Evolutionary conservation across 192 early-diverging fungal species (phyloP).

Genomic region (Rhizophagus sp.): DNA sequence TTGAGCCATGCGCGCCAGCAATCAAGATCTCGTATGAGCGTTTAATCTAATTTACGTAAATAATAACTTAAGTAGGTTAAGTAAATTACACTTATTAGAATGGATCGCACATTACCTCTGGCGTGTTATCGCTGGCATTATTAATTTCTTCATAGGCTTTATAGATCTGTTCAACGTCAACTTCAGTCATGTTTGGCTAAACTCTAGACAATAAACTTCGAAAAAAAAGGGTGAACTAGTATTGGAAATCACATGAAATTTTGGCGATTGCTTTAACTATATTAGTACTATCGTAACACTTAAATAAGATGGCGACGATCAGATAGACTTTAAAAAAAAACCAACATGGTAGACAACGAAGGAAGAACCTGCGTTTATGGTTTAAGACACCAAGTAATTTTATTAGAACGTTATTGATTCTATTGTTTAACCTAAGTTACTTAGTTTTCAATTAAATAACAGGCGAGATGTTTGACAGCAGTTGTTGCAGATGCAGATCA

Average conservation of each 20-base stretch:
- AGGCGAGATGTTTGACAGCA: conserved; percentile 64
- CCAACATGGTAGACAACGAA: neutral
- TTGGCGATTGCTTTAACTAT: neutral
- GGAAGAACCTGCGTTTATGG: conserved; percentile 62
- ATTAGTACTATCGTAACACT: neutral
- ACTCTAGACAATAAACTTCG: neutral
- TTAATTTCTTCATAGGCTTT: conserved; percentile 17
- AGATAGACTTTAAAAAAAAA: neutral
- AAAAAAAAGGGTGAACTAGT: neutral
- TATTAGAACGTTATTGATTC: neutral
- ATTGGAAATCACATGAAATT: neutral
- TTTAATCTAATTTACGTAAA: neutral
- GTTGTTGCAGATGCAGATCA: conserved; percentile 63
- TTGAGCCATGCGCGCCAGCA: conserved; percentile 22
- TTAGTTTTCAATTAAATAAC: neutral
- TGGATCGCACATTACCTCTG: neutral
- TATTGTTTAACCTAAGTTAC: neutral
- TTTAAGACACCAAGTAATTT: conserved; percentile 60
- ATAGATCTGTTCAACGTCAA: conserved; percentile 18
- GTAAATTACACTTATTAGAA: neutral
- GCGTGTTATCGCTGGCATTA: neutral
- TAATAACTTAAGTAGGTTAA: neutral
- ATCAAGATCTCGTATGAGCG: conserved; percentile 20
- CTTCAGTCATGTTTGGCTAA: neutral
- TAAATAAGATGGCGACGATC: neutral